Base-by-base conservation (phyloP, 164 flowering plant genomes). In the Vitis cinerea region DNA sequence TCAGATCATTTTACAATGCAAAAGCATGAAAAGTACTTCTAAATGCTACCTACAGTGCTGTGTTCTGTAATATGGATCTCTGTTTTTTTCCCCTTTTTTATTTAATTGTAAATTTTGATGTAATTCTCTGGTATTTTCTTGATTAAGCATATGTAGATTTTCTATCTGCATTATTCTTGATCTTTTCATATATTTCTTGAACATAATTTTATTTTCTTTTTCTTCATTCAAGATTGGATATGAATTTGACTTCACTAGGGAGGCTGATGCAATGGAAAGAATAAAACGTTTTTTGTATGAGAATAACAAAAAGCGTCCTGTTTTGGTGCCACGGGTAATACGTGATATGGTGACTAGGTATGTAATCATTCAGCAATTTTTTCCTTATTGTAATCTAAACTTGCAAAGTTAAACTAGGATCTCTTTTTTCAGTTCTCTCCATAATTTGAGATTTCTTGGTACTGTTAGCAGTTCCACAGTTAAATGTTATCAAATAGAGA, bases 191-290 rank as follows among this genome's bases (percentile, higher is more conserved):
- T 5, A 13, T 17, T 30, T 50, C 19, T 3, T 47, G 27, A 71
- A 50, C 15, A 66, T 29, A 16, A 3, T 54, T 15, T 70, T 11
- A 48, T 47, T 63, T 8, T 56, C 29, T 4, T 52, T 69, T 71
- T 2, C 59, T 11, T 75, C 57, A 31, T 71, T 75, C 66, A 68
- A 94, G 99, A 92, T 95, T 77, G 98, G 96, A 50, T 88, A 84
- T 79, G 99, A 95, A 76, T 95, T 95, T 82, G 94, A 95, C 83
- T 95, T 95, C 73, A 52, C 50, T 68, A 87, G 98, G 78, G 99
- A 95, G 74, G 99, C 99, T 68, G 83, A 79, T 71, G 90, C 97
- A 44, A 95, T 92, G 96, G 86, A 84, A 64, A 86, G 80, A 77
- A 92, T 95, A 66, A 77, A 70, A 16, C 76, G 59, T 54, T 95